Conservation (phyloP, 2,329 filamentous ascomycete genomes). For the Septoria petroselini region DNA sequence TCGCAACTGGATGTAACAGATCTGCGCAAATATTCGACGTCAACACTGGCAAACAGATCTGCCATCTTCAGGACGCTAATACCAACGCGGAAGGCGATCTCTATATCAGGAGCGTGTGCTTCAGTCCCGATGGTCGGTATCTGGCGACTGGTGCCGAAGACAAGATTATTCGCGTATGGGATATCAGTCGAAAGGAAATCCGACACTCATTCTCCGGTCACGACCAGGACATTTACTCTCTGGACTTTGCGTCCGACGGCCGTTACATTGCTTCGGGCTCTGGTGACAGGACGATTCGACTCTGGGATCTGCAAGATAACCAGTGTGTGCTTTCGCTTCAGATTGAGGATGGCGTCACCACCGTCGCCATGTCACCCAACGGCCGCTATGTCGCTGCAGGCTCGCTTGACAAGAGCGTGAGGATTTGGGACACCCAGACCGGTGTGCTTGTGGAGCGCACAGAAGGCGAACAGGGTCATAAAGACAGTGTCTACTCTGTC, state of each 20-base stretch:
- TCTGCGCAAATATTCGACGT: conserved; percentile 99
- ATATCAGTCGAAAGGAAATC: conserved; percentile 78
- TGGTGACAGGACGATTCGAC: conserved; percentile 87
- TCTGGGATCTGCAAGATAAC: conserved; percentile 91
- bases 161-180: conserved; percentile 96
- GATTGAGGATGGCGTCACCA: conserved; percentile 96
- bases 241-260: conserved; percentile 92
- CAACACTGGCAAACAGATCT: conserved; percentile 78
- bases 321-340: conserved; percentile 78
- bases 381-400: conserved; percentile 92
- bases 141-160: conserved; percentile 96
- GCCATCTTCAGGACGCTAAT: conserved; percentile 82
- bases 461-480: conserved; percentile 90
- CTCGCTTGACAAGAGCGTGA: conserved; percentile 94
- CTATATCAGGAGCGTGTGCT: conserved; percentile 97
- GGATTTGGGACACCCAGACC: conserved; percentile 88
- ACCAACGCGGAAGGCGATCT: conserved; percentile 87
- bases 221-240: conserved; percentile 96
- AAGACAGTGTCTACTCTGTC: conserved; percentile 94
- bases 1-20: conserved; percentile 94
- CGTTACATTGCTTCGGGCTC: conserved; percentile 93
- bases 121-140: conserved; percentile 92
- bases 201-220: conserved; percentile 93
- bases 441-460: conserved; percentile 87
- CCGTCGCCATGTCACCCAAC: conserved; percentile 94